phyloP scores from a whole-genome alignment of 2,329 filamentous ascomycete species.

The Ascocoryne sarcoides region DNA sequence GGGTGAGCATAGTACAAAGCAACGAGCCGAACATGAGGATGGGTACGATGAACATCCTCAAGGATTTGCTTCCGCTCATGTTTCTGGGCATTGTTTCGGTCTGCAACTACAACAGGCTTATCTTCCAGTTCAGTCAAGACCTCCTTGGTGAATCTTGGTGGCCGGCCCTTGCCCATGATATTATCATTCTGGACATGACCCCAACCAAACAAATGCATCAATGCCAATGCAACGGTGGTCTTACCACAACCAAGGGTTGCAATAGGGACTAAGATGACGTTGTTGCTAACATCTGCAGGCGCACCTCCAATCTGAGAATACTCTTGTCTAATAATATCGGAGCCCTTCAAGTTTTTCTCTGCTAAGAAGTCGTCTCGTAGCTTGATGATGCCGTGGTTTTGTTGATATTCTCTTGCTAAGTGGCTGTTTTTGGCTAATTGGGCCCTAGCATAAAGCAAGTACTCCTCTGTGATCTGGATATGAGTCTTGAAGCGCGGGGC shows the following conservation, averaged over 20 bases:
- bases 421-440: slow-evolving; percentile 60
- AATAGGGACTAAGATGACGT: slow-evolving; percentile 80
- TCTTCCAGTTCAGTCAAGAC: slow-evolving; percentile 56
- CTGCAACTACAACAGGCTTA: slow-evolving; percentile 71
- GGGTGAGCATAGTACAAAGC: slow-evolving; percentile 86
- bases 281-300: slow-evolving; percentile 47
- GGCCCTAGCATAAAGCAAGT: slow-evolving; percentile 70
- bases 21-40: slow-evolving; percentile 62
- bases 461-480: slow-evolving; percentile 80
- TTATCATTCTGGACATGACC: slow-evolving; percentile 97
- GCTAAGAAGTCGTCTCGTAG: slow-evolving; percentile 81
- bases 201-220: slow-evolving; percentile 79
- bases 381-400: slow-evolving; percentile 91
- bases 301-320: slow-evolving; percentile 41
- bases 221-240: slow-evolving; percentile 78
- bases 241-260: slow-evolving; percentile 96
- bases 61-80: slow-evolving; percentile 86
- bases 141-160: slow-evolving; percentile 66
- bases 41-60: slow-evolving; percentile 58
- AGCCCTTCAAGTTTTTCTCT: slow-evolving; percentile 75
- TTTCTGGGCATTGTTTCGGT: slow-evolving; percentile 87
- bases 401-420: slow-evolving; percentile 63
- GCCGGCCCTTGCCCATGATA: slow-evolving; percentile 70
- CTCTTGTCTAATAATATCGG: slow-evolving; percentile 77
- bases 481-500: slow-evolving; percentile 79